phyloP scores from a whole-genome alignment of 192 early-diverging fungal genomes.

The Spinellus fusiger region DNA sequence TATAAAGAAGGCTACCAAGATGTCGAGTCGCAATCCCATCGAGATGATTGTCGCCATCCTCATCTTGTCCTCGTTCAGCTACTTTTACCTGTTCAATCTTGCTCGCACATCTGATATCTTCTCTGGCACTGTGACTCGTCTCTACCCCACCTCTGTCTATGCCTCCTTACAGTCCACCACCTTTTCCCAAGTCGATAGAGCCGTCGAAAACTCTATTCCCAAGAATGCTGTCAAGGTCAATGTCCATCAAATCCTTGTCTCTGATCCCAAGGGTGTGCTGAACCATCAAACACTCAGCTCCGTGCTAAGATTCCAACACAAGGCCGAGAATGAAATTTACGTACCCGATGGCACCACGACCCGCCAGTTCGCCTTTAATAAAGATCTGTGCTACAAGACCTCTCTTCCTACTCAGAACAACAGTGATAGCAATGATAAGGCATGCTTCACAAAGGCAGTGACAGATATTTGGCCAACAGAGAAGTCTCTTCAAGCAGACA shows the following conservation, averaged over 20 bases:
- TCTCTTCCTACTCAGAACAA: conserved; percentile 11
- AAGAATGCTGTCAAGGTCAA: conserved; percentile 42
- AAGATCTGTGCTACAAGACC: conserved; percentile 33
- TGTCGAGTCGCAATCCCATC: conserved; percentile 68
- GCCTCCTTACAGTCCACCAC: not conserved
- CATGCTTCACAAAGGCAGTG: conserved; percentile 16
- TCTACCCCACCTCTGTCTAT: conserved; percentile 42
- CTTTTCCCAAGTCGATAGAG: not conserved
- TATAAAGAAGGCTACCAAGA: conserved; percentile 40
- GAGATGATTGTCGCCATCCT: conserved; percentile 69
- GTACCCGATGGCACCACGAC: conserved; percentile 16
- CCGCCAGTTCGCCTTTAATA: conserved; percentile 21
- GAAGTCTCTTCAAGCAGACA: conserved; percentile 19
- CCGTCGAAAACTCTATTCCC: not conserved
- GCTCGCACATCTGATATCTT: conserved; percentile 64
- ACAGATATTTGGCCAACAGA: conserved; percentile 20
- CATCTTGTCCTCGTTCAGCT: conserved; percentile 68
- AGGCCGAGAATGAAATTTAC: conserved; percentile 33
- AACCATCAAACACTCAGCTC: conserved; percentile 36
- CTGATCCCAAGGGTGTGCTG: conserved; percentile 38
- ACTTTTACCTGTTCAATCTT: conserved; percentile 70
- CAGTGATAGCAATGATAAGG: not conserved
- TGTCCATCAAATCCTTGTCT: conserved; percentile 55
- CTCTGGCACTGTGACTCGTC: conserved; percentile 29
- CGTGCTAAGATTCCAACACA: conserved; percentile 33